Evolutionary conservation across 1,284 basidiomycete genomes (phyloP), one percentile per base, ranked within the genome.

Genomic region (Cystobasidium pallidum): DNA sequence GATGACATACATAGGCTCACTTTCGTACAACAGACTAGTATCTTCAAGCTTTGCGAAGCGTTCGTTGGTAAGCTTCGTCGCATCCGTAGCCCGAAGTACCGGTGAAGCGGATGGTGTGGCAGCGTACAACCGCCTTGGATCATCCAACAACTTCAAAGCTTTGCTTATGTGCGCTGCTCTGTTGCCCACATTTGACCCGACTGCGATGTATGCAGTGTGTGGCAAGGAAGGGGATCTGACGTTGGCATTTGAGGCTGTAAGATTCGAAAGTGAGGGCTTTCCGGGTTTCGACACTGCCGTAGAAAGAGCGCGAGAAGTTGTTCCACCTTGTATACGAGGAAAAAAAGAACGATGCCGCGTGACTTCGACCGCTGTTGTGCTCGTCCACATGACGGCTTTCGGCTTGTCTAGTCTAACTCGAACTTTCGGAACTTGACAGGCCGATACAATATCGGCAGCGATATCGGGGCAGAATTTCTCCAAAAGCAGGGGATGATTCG

Each of bases 11-110:
- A 98, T 98, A 0, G 96, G 93, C 24, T 88, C 85, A 21, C 90
- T 94, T 82, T 97, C 90, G 80, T 99, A 99, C 82, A 99, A 81
- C 81, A 94, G 92, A 79, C 92, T 94, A 0, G 92, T 94, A 76
- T 91, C 85, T 30, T 90, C 82, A 17, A 94, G 82, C 17, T 78
- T 79, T 3, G 88, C 81, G 26, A 68, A 47, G 36, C 54, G 21
- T 2, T 45, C 24, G 36, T 79, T 77, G 32, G 77, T 59, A 24
- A 72, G 54, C 4, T 64, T 41, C 28, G 11, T 47, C 7, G 28
- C 43, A 24, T 64, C 62, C 19, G 77, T 76, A 17, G 67, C 72
- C 11, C 43, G 43, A 2, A 77, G 78, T 39, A 52, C 36, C 11
- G 77, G 75, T 13, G 75, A 71, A 21, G 41, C 49, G 17, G 57